These are phyloP conservation scores for Botrytis elliptica DNA, from an alignment of 2,329 filamentous ascomycete species.

Conservation along the genomic window DNA sequence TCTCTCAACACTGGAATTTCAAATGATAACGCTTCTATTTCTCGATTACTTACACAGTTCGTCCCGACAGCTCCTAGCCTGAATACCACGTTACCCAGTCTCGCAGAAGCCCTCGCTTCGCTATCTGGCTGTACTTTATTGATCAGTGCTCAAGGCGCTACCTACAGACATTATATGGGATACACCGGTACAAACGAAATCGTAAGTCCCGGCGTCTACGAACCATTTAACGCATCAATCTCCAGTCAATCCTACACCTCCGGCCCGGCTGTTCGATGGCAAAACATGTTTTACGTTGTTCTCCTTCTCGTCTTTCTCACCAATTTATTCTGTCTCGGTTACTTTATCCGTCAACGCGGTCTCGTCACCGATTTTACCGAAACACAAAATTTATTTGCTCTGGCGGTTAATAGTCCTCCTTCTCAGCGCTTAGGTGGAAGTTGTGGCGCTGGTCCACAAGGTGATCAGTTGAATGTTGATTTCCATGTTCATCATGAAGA, in stretches of 20 bases:
- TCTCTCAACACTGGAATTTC: slow-evolving; percentile 55
- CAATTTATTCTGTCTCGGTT: slow-evolving; percentile 64
- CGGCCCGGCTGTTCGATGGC: slow-evolving; percentile 59
- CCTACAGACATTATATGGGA: slow-evolving; percentile 59
- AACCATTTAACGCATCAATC: slow-evolving; percentile 63
- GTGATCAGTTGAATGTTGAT: slow-evolving; percentile 39
- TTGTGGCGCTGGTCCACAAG: slow-evolving; percentile 53
- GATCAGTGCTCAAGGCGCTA: slow-evolving; percentile 55
- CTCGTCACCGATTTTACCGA: slow-evolving; percentile 78
- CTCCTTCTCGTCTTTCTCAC: slow-evolving; percentile 64
- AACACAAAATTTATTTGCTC: slow-evolving; percentile 69
- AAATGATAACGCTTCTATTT: slow-evolving; percentile 58
- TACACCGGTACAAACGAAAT: slow-evolving; percentile 40
- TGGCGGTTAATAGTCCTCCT: slow-evolving; percentile 66
- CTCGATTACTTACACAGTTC: slow-evolving; percentile 57
- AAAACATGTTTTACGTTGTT: slow-evolving; percentile 65
- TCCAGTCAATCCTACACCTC: slow-evolving; percentile 69
- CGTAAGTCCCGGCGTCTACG: slow-evolving; percentile 48
- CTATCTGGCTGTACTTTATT: slow-evolving; percentile 66
- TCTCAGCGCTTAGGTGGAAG: slow-evolving; percentile 51
- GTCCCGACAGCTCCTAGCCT: slow-evolving; percentile 42
- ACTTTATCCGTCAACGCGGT: slow-evolving; percentile 54
- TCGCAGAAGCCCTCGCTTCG: slow-evolving; percentile 73
- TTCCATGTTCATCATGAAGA: slow-evolving; percentile 49
- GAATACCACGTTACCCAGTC: slow-evolving; percentile 54